Base-by-base conservation (phyloP, 2,329 filamentous ascomycete species). In the Ceratocystis lukuohia region DNA sequence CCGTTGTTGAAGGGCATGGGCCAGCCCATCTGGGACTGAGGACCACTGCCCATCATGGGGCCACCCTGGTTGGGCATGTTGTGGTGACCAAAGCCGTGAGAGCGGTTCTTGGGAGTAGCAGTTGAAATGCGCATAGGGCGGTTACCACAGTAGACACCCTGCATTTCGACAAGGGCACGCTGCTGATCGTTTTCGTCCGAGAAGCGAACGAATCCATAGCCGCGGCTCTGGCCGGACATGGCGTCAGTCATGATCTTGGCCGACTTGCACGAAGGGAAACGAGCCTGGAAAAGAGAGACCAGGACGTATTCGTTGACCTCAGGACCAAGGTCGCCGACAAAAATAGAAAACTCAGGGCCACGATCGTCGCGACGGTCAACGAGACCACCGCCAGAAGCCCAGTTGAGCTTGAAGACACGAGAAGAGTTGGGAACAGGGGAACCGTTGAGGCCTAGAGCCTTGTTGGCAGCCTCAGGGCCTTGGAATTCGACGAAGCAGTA, bases 191-290 rank as follows among this genome's bases (percentile, higher is more conserved):
- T 84, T 80, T 97, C 93, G 71, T 96, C 91, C 64, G 91, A 91
- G 80, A 99, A 99, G 71, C 94, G 91, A 65, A 99, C 94, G 73
- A 99, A 99, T 61, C 94, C 94, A 74, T 99, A 99, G 66, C 94
- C 94, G 70, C 94, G 91, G 70, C 92, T 96, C 84, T 97, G 93
- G 72, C 94, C 94, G 70, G 89, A 96, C 78, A 97, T 94, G 69
- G 94, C 93, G 74, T 99, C 94, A 69, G 93, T 96, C 94, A 99
- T 99, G 78, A 99, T 99, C 84, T 99, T 99, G 74, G 94, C 94
- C 46, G 91, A 96, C 82, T 97, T 97, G 89, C 93, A 97, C 7
- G 91, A 96, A 0, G 89, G 88, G 82, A 96, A 99, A 69, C 93
- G 91, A 74, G 87, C 88, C 79, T 97, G 93, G 84, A 99, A 99